Conservation (phyloP, 495 filamentous ascomycete genomes). For the Talaromyces nanjingensis region DNA sequence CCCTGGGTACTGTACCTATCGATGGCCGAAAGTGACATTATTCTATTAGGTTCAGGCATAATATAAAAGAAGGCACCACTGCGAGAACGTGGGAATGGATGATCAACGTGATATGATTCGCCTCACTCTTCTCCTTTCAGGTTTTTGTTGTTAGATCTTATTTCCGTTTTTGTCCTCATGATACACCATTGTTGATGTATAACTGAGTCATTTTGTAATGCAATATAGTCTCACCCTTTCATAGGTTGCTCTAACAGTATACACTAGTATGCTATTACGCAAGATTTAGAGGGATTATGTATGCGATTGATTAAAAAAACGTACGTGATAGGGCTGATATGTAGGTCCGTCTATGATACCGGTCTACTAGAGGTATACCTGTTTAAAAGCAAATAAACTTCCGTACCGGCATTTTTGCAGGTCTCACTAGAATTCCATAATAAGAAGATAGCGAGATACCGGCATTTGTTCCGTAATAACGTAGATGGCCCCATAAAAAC, state of each 20-base stretch:
- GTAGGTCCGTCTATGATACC: neutral
- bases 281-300: neutral
- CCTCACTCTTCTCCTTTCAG: neutral
- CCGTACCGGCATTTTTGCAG: neutral
- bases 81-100: neutral
- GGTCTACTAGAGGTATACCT: neutral
- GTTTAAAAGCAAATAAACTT: neutral
- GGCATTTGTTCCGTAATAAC: neutral
- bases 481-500: neutral
- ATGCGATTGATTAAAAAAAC: neutral
- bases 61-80: neutral
- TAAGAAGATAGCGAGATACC: neutral
- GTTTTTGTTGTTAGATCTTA: neutral
- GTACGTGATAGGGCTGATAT: neutral
- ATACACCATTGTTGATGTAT: neutral
- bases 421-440: neutral
- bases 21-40: neutral
- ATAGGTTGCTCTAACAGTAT: neutral
- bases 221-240: neutral
- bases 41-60: neutral
- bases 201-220: neutral
- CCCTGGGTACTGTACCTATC: neutral
- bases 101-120: neutral
- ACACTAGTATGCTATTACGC: neutral
- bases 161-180: neutral